These are phyloP conservation scores for Coemansia sp. DNA, from an alignment of 192 early-diverging fungal genomes.

Conservation along the genomic window DNA sequence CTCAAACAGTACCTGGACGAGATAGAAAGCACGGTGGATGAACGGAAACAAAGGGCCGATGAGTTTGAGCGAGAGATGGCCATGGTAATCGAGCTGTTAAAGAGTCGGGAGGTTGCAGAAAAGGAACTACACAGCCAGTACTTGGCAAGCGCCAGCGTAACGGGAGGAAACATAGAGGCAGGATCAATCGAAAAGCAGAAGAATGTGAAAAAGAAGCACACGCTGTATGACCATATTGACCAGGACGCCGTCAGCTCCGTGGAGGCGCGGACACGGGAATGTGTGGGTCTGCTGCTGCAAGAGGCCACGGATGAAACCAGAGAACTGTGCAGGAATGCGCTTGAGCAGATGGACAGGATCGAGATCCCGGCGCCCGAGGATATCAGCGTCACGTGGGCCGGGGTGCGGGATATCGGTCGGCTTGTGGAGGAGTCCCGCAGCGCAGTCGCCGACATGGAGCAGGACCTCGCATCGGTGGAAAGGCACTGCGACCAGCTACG, in stretches of 20 bases:
- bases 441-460: slow-evolving; percentile 33
- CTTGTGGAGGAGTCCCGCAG: slow-evolving; percentile 40
- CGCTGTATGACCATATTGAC: slow-evolving; percentile 56
- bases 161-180: not conserved
- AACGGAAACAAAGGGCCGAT: slow-evolving; percentile 27
- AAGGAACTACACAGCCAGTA: slow-evolving; percentile 41
- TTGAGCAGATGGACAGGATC: slow-evolving; percentile 17
- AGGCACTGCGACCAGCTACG: slow-evolving; percentile 53
- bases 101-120: slow-evolving; percentile 46
- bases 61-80: slow-evolving; percentile 44
- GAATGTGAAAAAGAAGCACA: slow-evolving; percentile 20
- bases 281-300: slow-evolving; percentile 17
- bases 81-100: slow-evolving; percentile 45
- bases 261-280: slow-evolving; percentile 16
- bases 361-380: slow-evolving; percentile 37
- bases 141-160: not conserved
- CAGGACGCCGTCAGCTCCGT: slow-evolving; percentile 42
- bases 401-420: slow-evolving; percentile 23
- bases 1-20: slow-evolving; percentile 29
- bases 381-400: slow-evolving; percentile 52
- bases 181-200: not conserved
- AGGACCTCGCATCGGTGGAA: slow-evolving; percentile 42
- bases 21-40: slow-evolving; percentile 20
- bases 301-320: slow-evolving; percentile 9
- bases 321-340: slow-evolving; percentile 12